Evolutionary conservation across 768 basidiomycete species (phyloP), one percentile per base, ranked within the genome.

Genomic region (Boletus huronensis): DNA sequence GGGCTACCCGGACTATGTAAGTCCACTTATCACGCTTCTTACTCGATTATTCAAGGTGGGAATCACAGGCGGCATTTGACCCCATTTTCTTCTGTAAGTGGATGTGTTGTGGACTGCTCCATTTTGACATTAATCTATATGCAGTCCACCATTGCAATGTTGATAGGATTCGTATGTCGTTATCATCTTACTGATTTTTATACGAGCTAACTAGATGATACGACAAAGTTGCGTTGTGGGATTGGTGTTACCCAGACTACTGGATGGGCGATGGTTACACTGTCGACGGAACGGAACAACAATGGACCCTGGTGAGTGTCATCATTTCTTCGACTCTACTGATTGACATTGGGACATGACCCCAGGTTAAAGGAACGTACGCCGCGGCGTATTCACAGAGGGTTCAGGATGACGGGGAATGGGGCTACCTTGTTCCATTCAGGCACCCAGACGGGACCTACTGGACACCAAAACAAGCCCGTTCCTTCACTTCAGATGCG

Each of bases 211-310:
- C 19, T 40, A 19, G 39, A 40, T 19, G 26, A 31, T 23, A 11
- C 17, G 39, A 19, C 17, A 8, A 34, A 69, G 68, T 58, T 26
- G 68, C 68, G 9, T 46, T 69, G 48, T 69, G 68, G 68, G 68
- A 69, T 19, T 69, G 69, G 64, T 65, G 58, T 47, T 69, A 69
- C 50, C 45, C 53, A 2, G 52, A 64, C 6, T 65, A 68, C 35
- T 70, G 69, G 68, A 68, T 69, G 69, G 57, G 49, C 17, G 21
- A 43, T 5, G 69, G 69, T 17, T 69, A 63, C 39, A 53, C 19
- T 0, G 6, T 60, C 6, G 54, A 60, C 9, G 56, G 49, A 7
- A 31, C 31, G 16, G 41, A 52, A 39, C 53, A 60, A 10, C 47
- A 48, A 26, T 68, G 65, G 68, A 69, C 63, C 5, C 43, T 67